Percentiles rank a stretch among this genome's conserved stretches.
These are phyloP conservation scores for Fusarium tanahbumbuense DNA, from an alignment of 2,329 filamentous ascomycete species.

Conservation along the genomic window DNA sequence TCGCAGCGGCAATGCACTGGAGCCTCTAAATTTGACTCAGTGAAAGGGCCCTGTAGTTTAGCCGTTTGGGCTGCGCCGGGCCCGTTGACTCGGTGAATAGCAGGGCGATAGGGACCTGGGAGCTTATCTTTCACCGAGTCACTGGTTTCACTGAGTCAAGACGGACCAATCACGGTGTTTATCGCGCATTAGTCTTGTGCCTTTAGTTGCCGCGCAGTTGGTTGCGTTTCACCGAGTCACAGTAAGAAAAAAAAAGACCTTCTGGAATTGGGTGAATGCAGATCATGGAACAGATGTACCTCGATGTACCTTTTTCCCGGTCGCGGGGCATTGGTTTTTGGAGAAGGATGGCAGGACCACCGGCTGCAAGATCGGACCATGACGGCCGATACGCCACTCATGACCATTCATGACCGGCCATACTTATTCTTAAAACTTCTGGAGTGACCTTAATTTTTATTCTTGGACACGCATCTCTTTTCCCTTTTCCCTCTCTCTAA, in stretches of 20 bases:
- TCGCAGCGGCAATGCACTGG: neutral
- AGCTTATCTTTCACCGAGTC: constrained; percentile 37
- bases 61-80: neutral
- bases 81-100: constrained; percentile 31
- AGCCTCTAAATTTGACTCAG: constrained; percentile 25
- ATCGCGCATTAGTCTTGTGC: constrained; percentile 13
- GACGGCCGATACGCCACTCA: constrained; percentile 38
- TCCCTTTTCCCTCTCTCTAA: neutral
- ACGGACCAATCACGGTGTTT: constrained; percentile 11
- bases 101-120: constrained; percentile 3
- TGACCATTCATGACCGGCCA: constrained; percentile 1
- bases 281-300: constrained; percentile 17
- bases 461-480: neutral
- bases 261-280: constrained; percentile 2
- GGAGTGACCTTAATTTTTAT: constrained; percentile 6
- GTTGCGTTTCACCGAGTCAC: constrained; percentile 24
- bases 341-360: constrained; percentile 3
- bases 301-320: constrained; percentile 32
- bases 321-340: neutral
- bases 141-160: constrained; percentile 40
- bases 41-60: constrained; percentile 16
- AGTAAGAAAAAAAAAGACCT: neutral
- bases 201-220: constrained; percentile 24
- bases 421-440: constrained; percentile 36
- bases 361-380: constrained; percentile 39